Conservation (phyloP, 2,329 filamentous ascomycete species). For the Thielaviopsis populi region DNA sequence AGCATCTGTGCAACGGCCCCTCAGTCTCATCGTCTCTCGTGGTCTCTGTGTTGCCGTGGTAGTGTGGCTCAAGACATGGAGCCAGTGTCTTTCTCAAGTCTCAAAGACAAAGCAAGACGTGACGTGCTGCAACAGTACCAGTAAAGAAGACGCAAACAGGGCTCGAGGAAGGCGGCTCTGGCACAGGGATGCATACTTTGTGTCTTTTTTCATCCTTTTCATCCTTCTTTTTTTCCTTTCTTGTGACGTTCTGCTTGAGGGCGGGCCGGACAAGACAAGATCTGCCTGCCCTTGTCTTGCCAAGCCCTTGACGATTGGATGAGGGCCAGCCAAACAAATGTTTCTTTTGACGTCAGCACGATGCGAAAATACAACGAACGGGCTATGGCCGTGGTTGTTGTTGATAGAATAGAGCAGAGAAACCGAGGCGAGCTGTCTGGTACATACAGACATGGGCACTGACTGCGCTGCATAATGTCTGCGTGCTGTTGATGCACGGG, state of each 20-base stretch:
- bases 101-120: background rate
- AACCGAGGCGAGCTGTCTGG: too few relatives aligned
- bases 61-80: background rate
- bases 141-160: background rate
- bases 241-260: background rate
- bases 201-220: too few relatives aligned
- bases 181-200: too few relatives aligned
- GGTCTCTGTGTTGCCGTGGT: background rate
- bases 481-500: background rate
- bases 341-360: background rate
- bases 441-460: too few relatives aligned
- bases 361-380: background rate
- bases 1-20: background rate
- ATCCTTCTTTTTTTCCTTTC: background rate
- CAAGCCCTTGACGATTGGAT: background rate
- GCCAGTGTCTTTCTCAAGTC: background rate
- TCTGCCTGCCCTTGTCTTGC: background rate
- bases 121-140: background rate
- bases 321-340: background rate
- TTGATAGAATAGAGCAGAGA: background rate
- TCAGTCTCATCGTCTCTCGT: too few relatives aligned
- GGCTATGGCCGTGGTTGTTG: background rate
- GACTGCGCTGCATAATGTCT: background rate
- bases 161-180: background rate
- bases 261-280: background rate